Base-by-base conservation (phyloP, 495 filamentous ascomycete genomes). In the Amorphotheca resinae region DNA sequence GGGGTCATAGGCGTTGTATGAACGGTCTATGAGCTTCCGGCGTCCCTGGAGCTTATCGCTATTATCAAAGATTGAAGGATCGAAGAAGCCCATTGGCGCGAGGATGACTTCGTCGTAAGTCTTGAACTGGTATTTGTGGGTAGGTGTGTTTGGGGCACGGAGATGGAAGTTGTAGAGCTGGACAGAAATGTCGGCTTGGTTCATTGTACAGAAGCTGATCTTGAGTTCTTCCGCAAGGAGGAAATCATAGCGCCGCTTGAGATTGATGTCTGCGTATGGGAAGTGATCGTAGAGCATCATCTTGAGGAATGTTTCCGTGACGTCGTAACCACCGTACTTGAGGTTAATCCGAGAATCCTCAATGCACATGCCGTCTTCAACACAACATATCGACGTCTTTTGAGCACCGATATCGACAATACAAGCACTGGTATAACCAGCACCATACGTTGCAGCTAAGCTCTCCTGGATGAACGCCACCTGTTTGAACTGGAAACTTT, bases 251-350 rank as follows among this genome's bases (percentile, higher is more conserved):
- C 91, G 70, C 18, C 87, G 77, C 62, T 77, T 78, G 8, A 98
- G 70, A 56, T 96, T 89, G 59, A 96, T 93, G 12, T 95, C 89
- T 22, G 75, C 67, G 56, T 98, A 98, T 6, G 89, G 88, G 55
- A 98, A 95, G 48, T 87, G 76, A 56, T 93, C 86, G 55, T 82
- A 82, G 16, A 98, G 73, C 86, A 96, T 86, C 87, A 95, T 94
- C 60, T 87, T 91, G 52, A 93, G 70, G 50, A 98, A 93, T 0
- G 84, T 82, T 54, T 93, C 87, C 2, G 93, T 96, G 32, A 95
- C 82, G 62, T 98, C 91, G 38, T 69, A 73, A 1, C 91, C 93
- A 36, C 91, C 91, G 51, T 80, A 93, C 60, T 96, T 96, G 37
- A 96, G 67, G 56, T 96, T 98, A 48, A 98, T 69, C 22, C 74